A percentile compares a stretch with the other conserved stretches of the same genome.
Evolutionary conservation across 163 green algal species (phyloP).

Genomic region (Trebouxia gelatinosa): DNA sequence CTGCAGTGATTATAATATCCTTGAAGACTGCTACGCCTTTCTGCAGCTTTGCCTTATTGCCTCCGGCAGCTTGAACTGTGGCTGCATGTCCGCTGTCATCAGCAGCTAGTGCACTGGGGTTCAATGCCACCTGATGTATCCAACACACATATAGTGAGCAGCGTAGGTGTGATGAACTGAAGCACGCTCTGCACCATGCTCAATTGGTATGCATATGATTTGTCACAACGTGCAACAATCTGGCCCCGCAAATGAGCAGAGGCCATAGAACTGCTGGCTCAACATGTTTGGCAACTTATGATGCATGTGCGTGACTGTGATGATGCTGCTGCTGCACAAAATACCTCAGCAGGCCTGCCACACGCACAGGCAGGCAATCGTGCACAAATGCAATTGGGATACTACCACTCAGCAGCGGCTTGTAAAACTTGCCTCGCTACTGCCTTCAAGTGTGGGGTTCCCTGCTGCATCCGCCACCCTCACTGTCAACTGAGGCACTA

Average conservation of each 20-base stretch:
- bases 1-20: conserved; percentile 55
- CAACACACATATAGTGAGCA: not conserved
- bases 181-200: not conserved
- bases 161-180: not conserved
- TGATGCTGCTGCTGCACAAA: not conserved
- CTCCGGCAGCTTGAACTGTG: conserved; percentile 28
- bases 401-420: not conserved
- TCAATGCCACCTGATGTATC: conserved; percentile 54
- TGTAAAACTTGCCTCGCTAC: not conserved
- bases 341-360: not conserved
- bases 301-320: not conserved
- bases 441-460: conserved; percentile 44
- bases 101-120: conserved; percentile 43
- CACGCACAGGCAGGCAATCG: not conserved
- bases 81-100: conserved; percentile 32
- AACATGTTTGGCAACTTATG: too few relatives aligned
- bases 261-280: too few relatives aligned
- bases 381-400: not conserved
- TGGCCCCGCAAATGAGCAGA: too few relatives aligned
- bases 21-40: conserved; percentile 51
- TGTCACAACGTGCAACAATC: too few relatives aligned
- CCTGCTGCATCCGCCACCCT: conserved; percentile 53
- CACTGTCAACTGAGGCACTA: conserved; percentile 53
- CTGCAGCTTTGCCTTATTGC: conserved; percentile 62
- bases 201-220: not conserved